These are phyloP conservation scores for Thozetella sp. DNA, from an alignment of 495 filamentous ascomycete genomes.

Conservation along the genomic window DNA sequence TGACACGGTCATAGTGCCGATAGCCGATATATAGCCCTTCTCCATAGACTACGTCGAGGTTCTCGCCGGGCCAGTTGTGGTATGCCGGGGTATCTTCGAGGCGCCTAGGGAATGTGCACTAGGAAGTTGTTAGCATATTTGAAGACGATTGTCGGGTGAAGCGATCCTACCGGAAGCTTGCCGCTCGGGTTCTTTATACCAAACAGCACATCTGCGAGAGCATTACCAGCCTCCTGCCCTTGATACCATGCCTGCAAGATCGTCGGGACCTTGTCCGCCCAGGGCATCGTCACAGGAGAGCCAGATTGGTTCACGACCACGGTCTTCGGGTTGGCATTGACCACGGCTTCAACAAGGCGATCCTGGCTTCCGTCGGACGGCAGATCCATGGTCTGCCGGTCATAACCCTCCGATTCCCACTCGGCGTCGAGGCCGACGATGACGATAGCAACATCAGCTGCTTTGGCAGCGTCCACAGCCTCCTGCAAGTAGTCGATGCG, in stretches of 20 bases:
- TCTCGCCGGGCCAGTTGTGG: conserved; percentile 83
- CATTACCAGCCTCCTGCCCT: conserved; percentile 89
- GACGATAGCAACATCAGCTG: conserved; percentile 75
- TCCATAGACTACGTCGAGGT: conserved; percentile 76
- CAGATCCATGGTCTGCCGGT: conserved; percentile 82
- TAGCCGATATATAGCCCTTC: conserved; percentile 87
- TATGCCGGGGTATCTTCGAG: conserved; percentile 82
- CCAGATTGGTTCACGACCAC: conserved; percentile 84
- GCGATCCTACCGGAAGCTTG: conserved; percentile 73
- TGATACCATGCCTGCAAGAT: conserved; percentile 80
- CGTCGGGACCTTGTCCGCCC: conserved; percentile 67
- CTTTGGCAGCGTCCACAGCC: conserved; percentile 68
- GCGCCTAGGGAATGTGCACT: conserved; percentile 67
- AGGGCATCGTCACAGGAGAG: conserved; percentile 85
- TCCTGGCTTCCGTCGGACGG: conserved; percentile 72
- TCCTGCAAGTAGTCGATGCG: conserved; percentile 70
- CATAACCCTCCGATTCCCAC: conserved; percentile 89
- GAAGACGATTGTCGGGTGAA: too few species aligned
- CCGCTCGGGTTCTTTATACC: conserved; percentile 84
- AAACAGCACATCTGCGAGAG: conserved; percentile 84
- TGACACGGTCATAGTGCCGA: conserved; percentile 75
- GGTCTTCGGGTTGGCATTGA: conserved; percentile 71
- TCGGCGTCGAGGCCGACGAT: conserved; percentile 81
- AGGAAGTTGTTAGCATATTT: conserved; percentile 36
- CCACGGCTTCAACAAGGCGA: conserved; percentile 68